A percentile compares a stretch with the other conserved stretches of the same genome.
These are phyloP conservation scores for Blastomyces percursus DNA, from an alignment of 2,329 filamentous ascomycete genomes.

Conservation along the genomic window DNA sequence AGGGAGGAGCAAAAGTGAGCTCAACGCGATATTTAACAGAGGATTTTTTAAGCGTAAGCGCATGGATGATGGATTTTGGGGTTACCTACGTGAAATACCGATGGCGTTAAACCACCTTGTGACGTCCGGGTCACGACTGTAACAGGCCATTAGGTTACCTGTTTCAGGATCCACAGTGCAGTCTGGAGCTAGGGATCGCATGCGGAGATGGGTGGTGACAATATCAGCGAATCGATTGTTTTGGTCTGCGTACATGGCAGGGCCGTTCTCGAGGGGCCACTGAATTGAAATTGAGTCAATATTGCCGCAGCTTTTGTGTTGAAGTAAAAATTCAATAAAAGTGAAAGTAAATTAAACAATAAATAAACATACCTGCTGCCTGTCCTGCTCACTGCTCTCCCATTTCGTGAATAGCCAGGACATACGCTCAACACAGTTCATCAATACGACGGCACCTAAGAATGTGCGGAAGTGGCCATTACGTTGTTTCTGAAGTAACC, in stretches of 20 bases:
- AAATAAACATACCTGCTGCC: conserved; percentile 23
- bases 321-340: background rate
- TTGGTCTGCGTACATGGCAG: conserved; percentile 43
- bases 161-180: conserved; percentile 28
- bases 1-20: background rate
- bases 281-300: conserved; percentile 11
- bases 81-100: conserved; percentile 30
- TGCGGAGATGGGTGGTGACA: conserved; percentile 47
- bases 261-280: conserved; percentile 47
- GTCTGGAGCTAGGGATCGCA: conserved; percentile 41
- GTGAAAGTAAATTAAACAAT: background rate
- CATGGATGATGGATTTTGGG: background rate
- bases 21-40: no score
- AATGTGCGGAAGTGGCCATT: conserved; percentile 49
- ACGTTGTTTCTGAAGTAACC: conserved; percentile 48
- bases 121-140: conserved; percentile 30
- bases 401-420: conserved; percentile 47
- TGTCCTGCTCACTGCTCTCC: conserved; percentile 34
- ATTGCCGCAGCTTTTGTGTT: background rate
- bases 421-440: conserved; percentile 50
- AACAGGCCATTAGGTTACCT: conserved; percentile 29
- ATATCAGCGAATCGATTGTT: conserved; percentile 49
- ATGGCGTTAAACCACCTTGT: conserved; percentile 34
- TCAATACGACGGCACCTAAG: conserved; percentile 46
- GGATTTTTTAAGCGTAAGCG: no score